Evolutionary conservation across 31 red algal species (phyloP).

Genomic region (Asparagopsis taxiformis): DNA sequence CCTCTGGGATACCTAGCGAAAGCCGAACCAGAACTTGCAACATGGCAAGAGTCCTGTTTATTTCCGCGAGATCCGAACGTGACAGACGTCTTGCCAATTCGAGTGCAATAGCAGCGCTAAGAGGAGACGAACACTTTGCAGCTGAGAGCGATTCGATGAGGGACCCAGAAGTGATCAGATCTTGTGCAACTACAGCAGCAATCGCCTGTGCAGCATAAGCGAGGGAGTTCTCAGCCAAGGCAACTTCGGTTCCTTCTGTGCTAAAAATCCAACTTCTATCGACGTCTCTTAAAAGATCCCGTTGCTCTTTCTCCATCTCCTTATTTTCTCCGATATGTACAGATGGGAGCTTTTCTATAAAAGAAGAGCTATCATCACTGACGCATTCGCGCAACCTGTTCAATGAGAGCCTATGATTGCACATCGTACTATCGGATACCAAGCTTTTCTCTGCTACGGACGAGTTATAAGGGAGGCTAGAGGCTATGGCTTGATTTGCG

Average conservation of each 20-base stretch:
- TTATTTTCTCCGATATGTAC: not conserved
- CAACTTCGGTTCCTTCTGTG: slow-evolving; percentile 33
- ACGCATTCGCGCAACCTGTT: not conserved
- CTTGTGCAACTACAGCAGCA: slow-evolving; percentile 44
- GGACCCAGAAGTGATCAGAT: slow-evolving; percentile 50
- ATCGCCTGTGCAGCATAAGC: slow-evolving; percentile 39
- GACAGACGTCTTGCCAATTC: slow-evolving; percentile 56
- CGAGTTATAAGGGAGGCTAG: not conserved
- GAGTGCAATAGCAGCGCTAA: slow-evolving; percentile 53
- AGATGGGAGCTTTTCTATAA: not conserved
- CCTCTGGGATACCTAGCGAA: slow-evolving; percentile 34
- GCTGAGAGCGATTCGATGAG: slow-evolving; percentile 67
- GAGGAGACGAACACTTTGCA: slow-evolving; percentile 24
- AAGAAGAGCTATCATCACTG: not conserved
- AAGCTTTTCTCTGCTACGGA: slow-evolving; percentile 1
- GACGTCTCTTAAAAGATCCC: not conserved
- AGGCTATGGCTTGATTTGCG: slow-evolving; percentile 1
- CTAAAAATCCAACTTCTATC: slow-evolving; percentile 50
- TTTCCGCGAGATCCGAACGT: slow-evolving; percentile 66
- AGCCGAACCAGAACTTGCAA: slow-evolving; percentile 58
- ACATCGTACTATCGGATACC: slow-evolving; percentile 13
- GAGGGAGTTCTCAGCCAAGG: slow-evolving; percentile 37
- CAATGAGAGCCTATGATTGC: slow-evolving; percentile 31
- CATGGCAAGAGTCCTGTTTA: slow-evolving; percentile 54
- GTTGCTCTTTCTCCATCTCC: not conserved